Evolutionary conservation across 768 basidiomycete genomes (phyloP).

Genomic region (Mycena haematopus): DNA sequence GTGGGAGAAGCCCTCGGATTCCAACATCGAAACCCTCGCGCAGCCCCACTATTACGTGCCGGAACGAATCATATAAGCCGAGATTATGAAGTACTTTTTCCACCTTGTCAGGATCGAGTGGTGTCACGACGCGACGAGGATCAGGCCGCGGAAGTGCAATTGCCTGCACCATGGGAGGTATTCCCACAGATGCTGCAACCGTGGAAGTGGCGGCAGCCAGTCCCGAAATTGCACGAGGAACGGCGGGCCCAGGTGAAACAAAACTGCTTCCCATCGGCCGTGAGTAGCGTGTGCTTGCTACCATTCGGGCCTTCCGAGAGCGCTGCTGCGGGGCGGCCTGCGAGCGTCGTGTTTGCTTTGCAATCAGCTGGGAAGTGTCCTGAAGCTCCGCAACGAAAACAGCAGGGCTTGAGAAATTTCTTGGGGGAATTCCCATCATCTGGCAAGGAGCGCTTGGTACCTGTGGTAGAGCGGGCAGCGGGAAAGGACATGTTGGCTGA

Average conservation of each 20-base stretch:
- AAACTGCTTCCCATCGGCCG: constrained; percentile 30
- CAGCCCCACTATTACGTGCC: constrained; percentile 40
- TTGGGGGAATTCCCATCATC: no score
- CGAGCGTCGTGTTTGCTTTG: background rate
- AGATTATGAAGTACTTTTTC: constrained; percentile 24
- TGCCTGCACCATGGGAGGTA: constrained; percentile 36
- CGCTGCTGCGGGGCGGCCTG: background rate
- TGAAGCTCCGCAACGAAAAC: no score
- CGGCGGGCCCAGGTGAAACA: constrained; percentile 37
- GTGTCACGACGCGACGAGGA: constrained; percentile 40
- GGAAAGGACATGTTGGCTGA: no score
- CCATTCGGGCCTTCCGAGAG: background rate
- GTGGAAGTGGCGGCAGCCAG: constrained; percentile 34
- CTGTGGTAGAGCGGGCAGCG: no score
- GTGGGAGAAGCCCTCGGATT: constrained; percentile 18
- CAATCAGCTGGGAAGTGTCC: no score
- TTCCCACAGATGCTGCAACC: constrained; percentile 39
- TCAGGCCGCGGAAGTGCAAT: constrained; percentile 36
- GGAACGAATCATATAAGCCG: constrained; percentile 32
- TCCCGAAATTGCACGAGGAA: constrained; percentile 26
- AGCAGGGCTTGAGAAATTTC: no score
- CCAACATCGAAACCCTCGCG: constrained; percentile 46
- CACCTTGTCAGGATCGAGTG: constrained; percentile 34
- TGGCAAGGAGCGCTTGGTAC: no score
- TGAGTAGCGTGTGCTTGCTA: constrained; percentile 31